Base-by-base conservation (phyloP, 306 rosid species). In the Lathyrus tuberosus region DNA sequence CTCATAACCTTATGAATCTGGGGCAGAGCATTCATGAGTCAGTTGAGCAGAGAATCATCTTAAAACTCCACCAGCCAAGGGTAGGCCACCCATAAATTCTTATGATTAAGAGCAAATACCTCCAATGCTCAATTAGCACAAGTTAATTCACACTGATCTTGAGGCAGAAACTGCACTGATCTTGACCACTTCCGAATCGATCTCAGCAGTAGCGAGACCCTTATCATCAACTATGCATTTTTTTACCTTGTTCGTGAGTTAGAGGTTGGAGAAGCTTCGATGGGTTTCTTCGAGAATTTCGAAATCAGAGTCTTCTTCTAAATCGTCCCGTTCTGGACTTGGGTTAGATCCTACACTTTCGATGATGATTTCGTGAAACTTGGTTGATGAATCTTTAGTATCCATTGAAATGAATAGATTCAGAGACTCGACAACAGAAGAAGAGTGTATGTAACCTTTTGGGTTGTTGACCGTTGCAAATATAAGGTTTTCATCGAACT, bases 241-340 rank as follows among this genome's bases (percentile, higher is more conserved):
- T 69, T 72, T 80, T 0, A 82, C 10, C 46, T 62, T 87, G 41
- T 62, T 82, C 30, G 46, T 53, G 78, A 89, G 70, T 13, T 84
- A 80, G 76, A 85, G 86, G 46, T 76, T 67, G 11, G 92, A 80
- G 57, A 84, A 67, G 57, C 69, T 80, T 62, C 48, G 49, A 10
- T 41, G 26, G 68, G 86, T 80, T 78, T 86, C 84, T 78, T 89
- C 84, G 17, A 74, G 73, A 64, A 37, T 18, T 66, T 15, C 65
- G 59, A 30, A 80, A 75, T 72, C 82, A 1, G 84, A 79, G 74
- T 89, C 92, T 5, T 10, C 48, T 18, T 65, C 83, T 0, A 81
- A 80, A 65, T 82, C 92, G 17, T 85, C 79, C 3, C 80, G 81
- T n/a, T 77, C 74, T 5, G 42, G 43, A 58, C 9, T 81, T 4